Conservation (phyloP, 148 eudicot genomes). For the Simmondsia chinensis region DNA sequence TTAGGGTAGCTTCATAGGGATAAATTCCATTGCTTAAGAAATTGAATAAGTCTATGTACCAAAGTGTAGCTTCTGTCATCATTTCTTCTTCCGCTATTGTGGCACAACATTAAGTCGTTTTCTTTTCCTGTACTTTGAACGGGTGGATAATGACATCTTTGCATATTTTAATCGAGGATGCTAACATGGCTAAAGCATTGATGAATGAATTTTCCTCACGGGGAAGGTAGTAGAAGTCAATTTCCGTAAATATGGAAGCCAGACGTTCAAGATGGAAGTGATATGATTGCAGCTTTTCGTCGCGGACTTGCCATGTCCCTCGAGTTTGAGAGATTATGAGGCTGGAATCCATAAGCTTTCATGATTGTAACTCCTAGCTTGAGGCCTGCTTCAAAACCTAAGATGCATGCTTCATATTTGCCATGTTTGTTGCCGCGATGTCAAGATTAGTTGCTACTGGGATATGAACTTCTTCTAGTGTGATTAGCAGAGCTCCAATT, state of each 20-base stretch:
- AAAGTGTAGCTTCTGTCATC: neutral
- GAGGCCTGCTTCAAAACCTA: neutral
- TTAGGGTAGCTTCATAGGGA: neutral
- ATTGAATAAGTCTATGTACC: neutral
- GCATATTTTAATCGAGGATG: neutral
- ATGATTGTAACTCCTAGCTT: neutral
- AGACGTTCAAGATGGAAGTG: neutral
- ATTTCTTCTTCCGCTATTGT: neutral
- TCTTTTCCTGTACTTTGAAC: neutral
- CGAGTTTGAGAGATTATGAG: neutral
- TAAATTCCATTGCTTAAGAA: neutral
- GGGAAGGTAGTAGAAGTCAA: neutral
- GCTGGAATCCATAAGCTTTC: neutral
- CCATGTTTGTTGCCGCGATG: neutral
- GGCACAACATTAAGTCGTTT: neutral
- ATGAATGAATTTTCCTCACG: neutral
- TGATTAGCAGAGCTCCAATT: neutral
- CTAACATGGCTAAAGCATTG: neutral
- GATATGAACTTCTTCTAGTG: neutral
- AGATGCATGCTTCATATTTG: conserved; percentile 3
- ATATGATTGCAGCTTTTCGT: neutral
- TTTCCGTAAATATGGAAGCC: neutral
- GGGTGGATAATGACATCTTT: neutral
- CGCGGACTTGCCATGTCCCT: neutral
- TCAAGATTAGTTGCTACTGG: neutral